phyloP scores from a whole-genome alignment of 139 green algal species.

The Edaphochlamys debaryana region DNA sequence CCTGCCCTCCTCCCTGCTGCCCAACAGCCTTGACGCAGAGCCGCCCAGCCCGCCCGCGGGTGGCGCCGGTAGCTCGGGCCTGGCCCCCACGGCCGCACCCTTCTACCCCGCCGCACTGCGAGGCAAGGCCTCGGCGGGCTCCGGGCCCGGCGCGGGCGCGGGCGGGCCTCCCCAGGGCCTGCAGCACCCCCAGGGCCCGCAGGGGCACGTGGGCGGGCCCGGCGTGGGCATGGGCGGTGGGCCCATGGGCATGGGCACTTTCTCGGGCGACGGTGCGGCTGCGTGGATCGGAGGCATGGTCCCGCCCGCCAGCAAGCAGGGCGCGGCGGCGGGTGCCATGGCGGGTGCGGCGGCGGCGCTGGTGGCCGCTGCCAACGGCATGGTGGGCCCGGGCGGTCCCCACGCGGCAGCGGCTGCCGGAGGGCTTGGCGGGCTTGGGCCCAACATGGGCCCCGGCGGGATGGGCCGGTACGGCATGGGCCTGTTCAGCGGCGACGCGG shows the following conservation, averaged over 20 bases:
- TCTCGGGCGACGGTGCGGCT: background rate
- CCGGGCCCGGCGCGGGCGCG: background rate
- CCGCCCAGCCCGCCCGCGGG: background rate
- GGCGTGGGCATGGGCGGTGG: constrained; percentile 10
- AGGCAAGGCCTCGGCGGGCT: background rate
- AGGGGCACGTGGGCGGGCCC: background rate
- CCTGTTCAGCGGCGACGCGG: constrained; percentile 27
- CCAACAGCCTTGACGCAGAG: constrained; percentile 19
- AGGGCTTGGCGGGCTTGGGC: background rate
- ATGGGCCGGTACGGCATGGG: constrained; percentile 30
- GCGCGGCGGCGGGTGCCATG: background rate
- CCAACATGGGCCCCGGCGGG: constrained; percentile 1
- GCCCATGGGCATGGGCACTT: background rate
- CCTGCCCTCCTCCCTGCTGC: constrained; percentile 25
- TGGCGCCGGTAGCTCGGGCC: background rate
- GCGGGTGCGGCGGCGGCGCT: background rate
- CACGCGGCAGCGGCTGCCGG: background rate
- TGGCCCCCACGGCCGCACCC: constrained; percentile 23
- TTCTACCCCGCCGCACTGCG: constrained; percentile 31
- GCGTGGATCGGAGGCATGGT: constrained; percentile 23
- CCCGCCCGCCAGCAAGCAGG: constrained; percentile 4
- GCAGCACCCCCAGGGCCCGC: no score
- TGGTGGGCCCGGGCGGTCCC: background rate
- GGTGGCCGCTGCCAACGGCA: background rate
- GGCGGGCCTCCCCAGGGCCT: no score